Conservation (phyloP, 169 alveolate species). For the Amoebophrya sp. region DNA sequence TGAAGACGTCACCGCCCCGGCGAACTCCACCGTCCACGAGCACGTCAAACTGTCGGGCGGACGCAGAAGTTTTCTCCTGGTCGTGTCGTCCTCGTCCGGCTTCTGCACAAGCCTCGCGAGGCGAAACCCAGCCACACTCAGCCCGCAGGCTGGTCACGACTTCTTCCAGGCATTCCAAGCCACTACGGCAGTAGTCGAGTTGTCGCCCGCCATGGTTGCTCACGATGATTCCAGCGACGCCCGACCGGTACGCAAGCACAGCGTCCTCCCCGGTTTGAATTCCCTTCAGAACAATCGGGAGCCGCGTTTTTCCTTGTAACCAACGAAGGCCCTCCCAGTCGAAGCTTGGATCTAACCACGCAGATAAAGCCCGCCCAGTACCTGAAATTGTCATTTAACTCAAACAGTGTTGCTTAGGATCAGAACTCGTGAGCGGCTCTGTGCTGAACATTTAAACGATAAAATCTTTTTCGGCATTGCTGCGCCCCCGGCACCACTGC, state of each 20-base stretch:
- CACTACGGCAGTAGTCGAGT: constrained; percentile 41
- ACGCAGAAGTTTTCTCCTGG: too few relatives aligned
- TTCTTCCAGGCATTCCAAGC: constrained; percentile 5
- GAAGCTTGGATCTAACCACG: neutral
- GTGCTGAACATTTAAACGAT: too few relatives aligned
- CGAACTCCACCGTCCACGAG: constrained; percentile 66
- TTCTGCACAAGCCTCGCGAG: neutral
- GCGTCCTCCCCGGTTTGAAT: neutral
- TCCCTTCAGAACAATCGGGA: neutral
- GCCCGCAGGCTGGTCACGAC: neutral
- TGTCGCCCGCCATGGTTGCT: constrained; percentile 55
- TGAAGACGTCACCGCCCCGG: constrained; percentile 62
- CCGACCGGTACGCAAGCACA: neutral
- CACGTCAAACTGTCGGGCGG: constrained; percentile 44
- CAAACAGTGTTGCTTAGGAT: too few relatives aligned
- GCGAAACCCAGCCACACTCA: too few relatives aligned
- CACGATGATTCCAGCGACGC: constrained; percentile 46
- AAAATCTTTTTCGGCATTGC: too few relatives aligned
- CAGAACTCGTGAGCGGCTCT: too few relatives aligned
- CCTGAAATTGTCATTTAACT: too few relatives aligned
- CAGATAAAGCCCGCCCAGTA: neutral
- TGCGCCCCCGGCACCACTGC: too few relatives aligned
- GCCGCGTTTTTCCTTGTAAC: neutral
- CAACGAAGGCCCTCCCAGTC: neutral
- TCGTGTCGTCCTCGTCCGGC: neutral